Evolutionary conservation across 2,329 filamentous ascomycete genomes (phyloP), one percentile per base, ranked within the genome.

Genomic region (Penicillium carneum): DNA sequence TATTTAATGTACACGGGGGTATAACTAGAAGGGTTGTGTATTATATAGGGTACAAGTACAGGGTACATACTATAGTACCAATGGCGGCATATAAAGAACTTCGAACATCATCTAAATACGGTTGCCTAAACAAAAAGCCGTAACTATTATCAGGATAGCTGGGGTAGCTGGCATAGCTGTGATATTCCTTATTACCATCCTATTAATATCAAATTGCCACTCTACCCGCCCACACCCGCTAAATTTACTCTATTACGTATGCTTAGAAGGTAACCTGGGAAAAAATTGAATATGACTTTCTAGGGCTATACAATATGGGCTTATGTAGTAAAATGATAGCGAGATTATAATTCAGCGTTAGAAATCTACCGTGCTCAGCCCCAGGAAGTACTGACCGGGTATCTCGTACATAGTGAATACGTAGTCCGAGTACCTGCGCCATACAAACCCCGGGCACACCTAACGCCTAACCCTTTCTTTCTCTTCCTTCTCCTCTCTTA

Each of bases 291-390:
- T 18, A 11, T n/a, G 14, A 2, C 23, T 5, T 12, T 29, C 16
- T 29, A 31, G 16, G 43, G 16, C 26, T 31, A 12, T 46, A 6
- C 16, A 18, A n/a, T 31, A 29, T 11, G 2, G 8, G 11, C n/a
- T n/a, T 11, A 29, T n/a, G 14, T 11, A 45, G 14, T 45, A n/a
- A 31, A 29, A 29, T 26, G 16, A 46, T 14, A 34, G 26, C 20
- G 26, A 46, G 41, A 29, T 48, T 7, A 47, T 29, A 38, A 42
- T 18, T 36, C 36, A 14, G 29, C 39, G 26, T 33, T n/a, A 52
- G 20, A 29, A 65, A 57, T 57, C 46, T 51, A 36, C 55, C 47
- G 42, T 68, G 64, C 66, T 68, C 67, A 69, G 67, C 67, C 67
- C 66, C 54, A 51, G 26, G 43, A 65, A 55, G 61, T 66, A 64